These are phyloP conservation scores for Pulveroboletus sp. DNA, from an alignment of 768 basidiomycete genomes.

Conservation along the genomic window DNA sequence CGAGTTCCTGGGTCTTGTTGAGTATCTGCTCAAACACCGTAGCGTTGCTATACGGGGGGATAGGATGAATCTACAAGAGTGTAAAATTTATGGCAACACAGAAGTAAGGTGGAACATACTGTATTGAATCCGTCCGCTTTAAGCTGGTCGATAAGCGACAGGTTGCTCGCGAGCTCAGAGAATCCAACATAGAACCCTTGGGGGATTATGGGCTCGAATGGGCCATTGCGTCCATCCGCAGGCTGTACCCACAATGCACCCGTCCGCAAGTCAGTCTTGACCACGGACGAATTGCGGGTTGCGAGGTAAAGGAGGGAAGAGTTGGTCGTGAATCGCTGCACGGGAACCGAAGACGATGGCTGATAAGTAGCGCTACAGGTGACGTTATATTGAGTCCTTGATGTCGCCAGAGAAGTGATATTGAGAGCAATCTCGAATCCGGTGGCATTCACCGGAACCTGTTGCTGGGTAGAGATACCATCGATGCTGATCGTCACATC, in stretches of 20 bases:
- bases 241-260: slow-evolving; percentile 43
- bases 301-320: slow-evolving; percentile 42
- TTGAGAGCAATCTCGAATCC: slow-evolving; percentile 35
- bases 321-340: slow-evolving; percentile 33
- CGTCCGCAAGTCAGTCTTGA: slow-evolving; percentile 47
- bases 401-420: slow-evolving; percentile 28
- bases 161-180: slow-evolving; percentile 49
- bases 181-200: slow-evolving; percentile 71
- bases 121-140: slow-evolving; percentile 50
- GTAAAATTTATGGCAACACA: slow-evolving; percentile 18
- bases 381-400: slow-evolving; percentile 30
- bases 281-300: slow-evolving; percentile 34
- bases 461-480: slow-evolving; percentile 18
- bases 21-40: slow-evolving; percentile 32
- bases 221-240: slow-evolving; percentile 16
- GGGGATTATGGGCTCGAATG: slow-evolving; percentile 49
- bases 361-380: slow-evolving; percentile 34
- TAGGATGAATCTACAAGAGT: slow-evolving; percentile 61
- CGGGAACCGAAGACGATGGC: not conserved
- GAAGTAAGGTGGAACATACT: slow-evolving; percentile 4
- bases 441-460: slow-evolving; percentile 37
- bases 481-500: slow-evolving; percentile 32
- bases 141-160: slow-evolving; percentile 51
- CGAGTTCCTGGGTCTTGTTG: slow-evolving; percentile 13
- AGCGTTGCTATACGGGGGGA: slow-evolving; percentile 62